Base-by-base conservation (phyloP, 352 stramenopile genomes). In the Phytophthora fragariae region DNA sequence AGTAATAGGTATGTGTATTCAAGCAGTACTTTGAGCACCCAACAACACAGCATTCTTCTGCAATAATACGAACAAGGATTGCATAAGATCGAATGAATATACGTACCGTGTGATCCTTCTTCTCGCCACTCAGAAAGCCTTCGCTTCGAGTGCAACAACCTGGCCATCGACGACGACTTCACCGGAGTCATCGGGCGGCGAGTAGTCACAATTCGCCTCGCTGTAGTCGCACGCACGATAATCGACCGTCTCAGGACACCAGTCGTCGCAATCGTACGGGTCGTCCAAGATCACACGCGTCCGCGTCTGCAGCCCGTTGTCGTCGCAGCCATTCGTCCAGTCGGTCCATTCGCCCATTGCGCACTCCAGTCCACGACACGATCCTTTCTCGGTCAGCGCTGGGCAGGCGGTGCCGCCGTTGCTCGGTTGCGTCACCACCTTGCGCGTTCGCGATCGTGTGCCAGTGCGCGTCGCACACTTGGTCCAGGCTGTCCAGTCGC, bases 301-400 rank as follows among this genome's bases (percentile, higher is more conserved):
- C 0, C 75, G 68, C 0, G 79, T 89, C 68, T 86, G 81, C 37
- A 72, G 37, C 8, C 80, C 80, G 14, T 71, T 83, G 55, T 72
- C 64, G 17, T 82, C 70, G 35, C 85, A 80, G 47, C 87, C 90
- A 6, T 71, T 71, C 3, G 79, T 89, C 84, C 84, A 94, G 24
- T 37, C 58, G 1, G 64, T 72, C 82, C 82, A 94, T 4, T 69
- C 27, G 9, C 74, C 74, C 39, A 94, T 77, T 2, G 67, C 75
- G 57, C 87, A 94, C 39, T 87, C 47, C 39, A 89, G 70, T 12
- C 73, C 76, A 1, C 39, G 27, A 35, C 87, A 94, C 5, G 70
- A 82, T 1, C 60, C 58, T 0, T 68, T 72, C 17, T 91, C 71
- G 1, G 68, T 75, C 0, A 92, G 61, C 0, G 44, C 57, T 0